phyloP scores from a whole-genome alignment of 2,329 filamentous ascomycete species.

The Tolypocladium guangdongense region DNA sequence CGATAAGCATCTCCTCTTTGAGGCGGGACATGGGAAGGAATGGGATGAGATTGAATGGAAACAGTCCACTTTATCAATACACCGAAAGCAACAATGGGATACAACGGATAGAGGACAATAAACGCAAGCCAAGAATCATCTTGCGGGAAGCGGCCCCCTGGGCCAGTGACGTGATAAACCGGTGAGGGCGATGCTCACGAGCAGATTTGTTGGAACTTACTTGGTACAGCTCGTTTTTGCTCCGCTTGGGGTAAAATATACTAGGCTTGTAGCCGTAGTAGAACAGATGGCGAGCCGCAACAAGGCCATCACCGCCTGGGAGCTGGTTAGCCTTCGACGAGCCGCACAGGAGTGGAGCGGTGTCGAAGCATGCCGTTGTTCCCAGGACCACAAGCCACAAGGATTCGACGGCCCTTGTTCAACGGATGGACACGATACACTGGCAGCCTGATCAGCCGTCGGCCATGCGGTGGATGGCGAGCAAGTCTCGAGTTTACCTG shows the following conservation, averaged over 20 bases:
- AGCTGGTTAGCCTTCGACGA: constrained; percentile 10
- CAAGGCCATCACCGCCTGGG: constrained; percentile 83
- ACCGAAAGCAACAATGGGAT: constrained; percentile 7
- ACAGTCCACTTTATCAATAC: constrained; percentile 3
- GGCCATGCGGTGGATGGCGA: no score
- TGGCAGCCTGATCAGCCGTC: constrained; percentile 19
- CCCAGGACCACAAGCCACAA: constrained; percentile 84
- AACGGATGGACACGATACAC: constrained; percentile 79
- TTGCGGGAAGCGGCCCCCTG: no score
- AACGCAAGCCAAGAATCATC: background rate
- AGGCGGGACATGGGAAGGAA: background rate
- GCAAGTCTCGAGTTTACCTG: constrained; percentile 38
- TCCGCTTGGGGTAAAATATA: constrained; percentile 87
- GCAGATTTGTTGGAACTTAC: constrained; percentile 29
- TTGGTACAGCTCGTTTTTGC: constrained; percentile 82
- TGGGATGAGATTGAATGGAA: constrained; percentile 1
- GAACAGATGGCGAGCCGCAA: constrained; percentile 81
- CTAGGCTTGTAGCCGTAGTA: constrained; percentile 86
- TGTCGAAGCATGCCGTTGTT: constrained; percentile 44
- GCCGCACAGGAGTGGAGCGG: background rate
- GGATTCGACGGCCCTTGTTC: constrained; percentile 56
- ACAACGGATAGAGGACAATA: constrained; percentile 7
- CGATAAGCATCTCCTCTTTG: constrained; percentile 15
- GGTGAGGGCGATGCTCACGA: background rate
- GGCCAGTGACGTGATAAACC: background rate